phyloP scores from a whole-genome alignment of 202 grass and related monocot species.

The Elaeis oleifera region DNA sequence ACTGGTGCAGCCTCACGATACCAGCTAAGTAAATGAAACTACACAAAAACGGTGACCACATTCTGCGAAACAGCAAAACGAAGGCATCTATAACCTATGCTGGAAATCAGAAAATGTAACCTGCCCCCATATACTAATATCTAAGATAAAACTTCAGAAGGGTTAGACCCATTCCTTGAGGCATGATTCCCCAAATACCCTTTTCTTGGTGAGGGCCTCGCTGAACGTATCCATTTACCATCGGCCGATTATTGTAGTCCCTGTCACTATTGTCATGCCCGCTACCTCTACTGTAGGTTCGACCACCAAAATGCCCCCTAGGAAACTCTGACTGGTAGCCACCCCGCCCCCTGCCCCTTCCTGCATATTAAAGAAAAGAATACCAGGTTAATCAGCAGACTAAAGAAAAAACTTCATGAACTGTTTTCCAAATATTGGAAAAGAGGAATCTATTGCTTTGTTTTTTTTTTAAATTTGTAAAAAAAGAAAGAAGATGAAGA shows the following conservation, averaged over 20 bases:
- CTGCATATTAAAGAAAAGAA: slow-evolving; percentile 27
- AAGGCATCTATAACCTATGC: no score
- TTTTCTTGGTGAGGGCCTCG: slow-evolving; percentile 31
- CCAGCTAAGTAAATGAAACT: no score
- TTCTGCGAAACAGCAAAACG: no score
- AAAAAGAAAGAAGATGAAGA: no score
- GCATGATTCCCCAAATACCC: neutral
- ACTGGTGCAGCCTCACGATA: no score
- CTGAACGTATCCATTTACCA: slow-evolving; percentile 31
- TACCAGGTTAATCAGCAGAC: neutral
- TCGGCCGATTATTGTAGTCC: slow-evolving; percentile 40
- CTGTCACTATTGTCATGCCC: slow-evolving; percentile 13
- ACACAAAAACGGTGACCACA: no score
- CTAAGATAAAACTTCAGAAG: neutral
- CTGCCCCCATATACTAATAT: slow-evolving; percentile 5
- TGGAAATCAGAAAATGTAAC: no score
- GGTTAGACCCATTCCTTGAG: neutral
- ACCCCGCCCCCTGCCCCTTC: slow-evolving; percentile 35
- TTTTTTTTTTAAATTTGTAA: no score
- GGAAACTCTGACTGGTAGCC: slow-evolving; percentile 31
- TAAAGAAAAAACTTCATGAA: neutral
- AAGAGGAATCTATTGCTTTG: no score
- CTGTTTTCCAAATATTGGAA: neutral
- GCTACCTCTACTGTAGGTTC: slow-evolving; percentile 8
- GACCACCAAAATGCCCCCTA: slow-evolving; percentile 43